Percentiles rank a stretch among this genome's conserved stretches.
Evolutionary conservation across 225 moss, liverwort and hornwort genomes (phyloP).

Genomic region (Pseudisothecium myosuroides): DNA sequence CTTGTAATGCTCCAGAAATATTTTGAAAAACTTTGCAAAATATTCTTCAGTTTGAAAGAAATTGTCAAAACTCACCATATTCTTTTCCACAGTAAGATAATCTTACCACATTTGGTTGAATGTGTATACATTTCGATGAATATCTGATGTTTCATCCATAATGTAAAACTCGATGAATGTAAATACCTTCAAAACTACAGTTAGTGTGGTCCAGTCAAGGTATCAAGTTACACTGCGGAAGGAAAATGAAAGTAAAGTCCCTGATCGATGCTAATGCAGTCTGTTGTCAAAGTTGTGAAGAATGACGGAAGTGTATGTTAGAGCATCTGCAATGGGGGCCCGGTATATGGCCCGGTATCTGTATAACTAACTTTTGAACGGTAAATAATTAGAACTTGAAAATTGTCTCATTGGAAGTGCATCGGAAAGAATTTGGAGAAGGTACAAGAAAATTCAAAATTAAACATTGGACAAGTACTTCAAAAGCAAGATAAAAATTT

Average conservation of each 20-base stretch:
- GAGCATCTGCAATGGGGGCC: too few relatives aligned
- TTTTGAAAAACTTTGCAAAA: neutral
- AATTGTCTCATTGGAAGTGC: too few relatives aligned
- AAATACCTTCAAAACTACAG: neutral
- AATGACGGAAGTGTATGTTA: neutral
- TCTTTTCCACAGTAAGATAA: neutral
- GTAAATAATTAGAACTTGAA: too few relatives aligned
- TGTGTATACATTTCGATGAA: rapidly evolving
- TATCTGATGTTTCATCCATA: neutral
- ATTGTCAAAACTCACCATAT: neutral
- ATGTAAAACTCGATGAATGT: neutral
- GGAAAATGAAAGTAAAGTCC: neutral
- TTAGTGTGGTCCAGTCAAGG: neutral
- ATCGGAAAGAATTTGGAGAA: too few relatives aligned
- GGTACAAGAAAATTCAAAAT: too few relatives aligned
- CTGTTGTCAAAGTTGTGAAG: neutral
- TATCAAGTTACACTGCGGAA: neutral
- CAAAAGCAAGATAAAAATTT: too few relatives aligned
- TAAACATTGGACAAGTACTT: too few relatives aligned
- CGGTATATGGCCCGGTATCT: too few relatives aligned
- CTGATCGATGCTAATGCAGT: neutral
- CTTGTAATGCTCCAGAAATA: neutral
- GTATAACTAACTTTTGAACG: too few relatives aligned
- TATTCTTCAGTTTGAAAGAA: neutral
- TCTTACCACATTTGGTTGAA: neutral